Conservation (phyloP, 2,329 filamentous ascomycete genomes). For the Hypoxylon sp. region DNA sequence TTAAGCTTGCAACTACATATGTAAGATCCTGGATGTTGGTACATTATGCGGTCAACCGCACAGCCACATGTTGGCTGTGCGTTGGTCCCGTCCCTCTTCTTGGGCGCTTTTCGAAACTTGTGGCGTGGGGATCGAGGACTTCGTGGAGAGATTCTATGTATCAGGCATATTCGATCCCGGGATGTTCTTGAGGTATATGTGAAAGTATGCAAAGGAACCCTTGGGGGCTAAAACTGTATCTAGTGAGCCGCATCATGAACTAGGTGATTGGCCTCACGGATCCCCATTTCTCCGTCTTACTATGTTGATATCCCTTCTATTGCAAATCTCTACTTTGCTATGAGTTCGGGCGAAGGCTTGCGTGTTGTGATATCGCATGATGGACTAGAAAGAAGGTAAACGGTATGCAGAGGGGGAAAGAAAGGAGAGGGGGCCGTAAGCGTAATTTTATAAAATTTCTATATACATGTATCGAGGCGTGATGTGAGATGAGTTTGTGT, state of each 20-base stretch:
- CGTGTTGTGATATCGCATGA: slow-evolving; percentile 10
- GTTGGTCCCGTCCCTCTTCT: background rate
- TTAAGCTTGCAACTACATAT: background rate
- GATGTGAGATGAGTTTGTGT: background rate
- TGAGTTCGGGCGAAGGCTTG: slow-evolving; percentile 16
- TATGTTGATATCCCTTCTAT: background rate
- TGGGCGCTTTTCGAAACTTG: too few species aligned
- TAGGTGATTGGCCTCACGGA: background rate
- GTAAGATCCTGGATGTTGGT: background rate
- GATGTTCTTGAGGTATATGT: background rate
- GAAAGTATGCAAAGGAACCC: background rate
- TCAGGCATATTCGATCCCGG: background rate
- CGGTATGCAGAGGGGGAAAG: too few species aligned
- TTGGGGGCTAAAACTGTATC: slow-evolving; percentile 2
- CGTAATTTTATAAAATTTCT: background rate
- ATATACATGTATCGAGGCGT: background rate
- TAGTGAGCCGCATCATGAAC: slow-evolving; percentile 15
- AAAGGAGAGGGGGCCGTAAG: background rate
- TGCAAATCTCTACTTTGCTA: background rate
- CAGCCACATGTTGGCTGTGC: background rate
- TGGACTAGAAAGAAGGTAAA: background rate
- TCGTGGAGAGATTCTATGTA: background rate
- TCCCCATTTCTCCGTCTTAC: slow-evolving; percentile 15
- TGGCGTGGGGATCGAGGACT: background rate
- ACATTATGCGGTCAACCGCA: background rate